Percentiles rank a stretch among this genome's conserved stretches.
Conservation (phyloP, 768 basidiomycete species). For the Boletus speciosus region DNA sequence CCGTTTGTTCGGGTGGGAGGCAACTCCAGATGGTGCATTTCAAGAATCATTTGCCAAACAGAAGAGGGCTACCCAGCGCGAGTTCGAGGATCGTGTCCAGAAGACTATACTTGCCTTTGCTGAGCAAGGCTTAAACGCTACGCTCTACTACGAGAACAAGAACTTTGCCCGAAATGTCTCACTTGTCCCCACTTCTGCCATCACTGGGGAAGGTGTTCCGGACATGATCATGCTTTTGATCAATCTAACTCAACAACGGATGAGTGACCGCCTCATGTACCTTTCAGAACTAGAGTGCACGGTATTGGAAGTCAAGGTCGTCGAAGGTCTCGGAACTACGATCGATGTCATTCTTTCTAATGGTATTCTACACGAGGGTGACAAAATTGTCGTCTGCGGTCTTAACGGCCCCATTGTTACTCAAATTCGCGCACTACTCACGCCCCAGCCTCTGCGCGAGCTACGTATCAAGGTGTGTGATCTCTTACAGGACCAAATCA, state of each 20-base stretch:
- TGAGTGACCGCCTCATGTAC: slow-evolving; percentile 98
- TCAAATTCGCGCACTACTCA: slow-evolving; percentile 88
- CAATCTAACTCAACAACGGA: slow-evolving; percentile 95
- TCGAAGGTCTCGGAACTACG: slow-evolving; percentile 96
- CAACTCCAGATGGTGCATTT: slow-evolving; percentile 91
- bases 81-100: slow-evolving; percentile 85
- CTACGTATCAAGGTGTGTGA: slow-evolving; percentile 83
- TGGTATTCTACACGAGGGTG: slow-evolving; percentile 87
- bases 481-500: neutral
- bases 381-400: slow-evolving; percentile 94
- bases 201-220: slow-evolving; percentile 97
- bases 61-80: slow-evolving; percentile 70
- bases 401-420: slow-evolving; percentile 97
- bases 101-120: slow-evolving; percentile 91
- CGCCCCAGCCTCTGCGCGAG: slow-evolving; percentile 94
- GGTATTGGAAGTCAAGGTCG: slow-evolving; percentile 96
- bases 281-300: slow-evolving; percentile 96
- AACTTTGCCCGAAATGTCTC: slow-evolving; percentile 92
- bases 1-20: slow-evolving; percentile 93
- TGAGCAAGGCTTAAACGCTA: slow-evolving; percentile 95
- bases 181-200: slow-evolving; percentile 94
- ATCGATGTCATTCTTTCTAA: slow-evolving; percentile 97
- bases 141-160: slow-evolving; percentile 97
- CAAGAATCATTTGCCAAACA: slow-evolving; percentile 87
- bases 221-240: slow-evolving; percentile 99